phyloP scores from a whole-genome alignment of 257 asterid species.

The Pogostemon cablin region DNA sequence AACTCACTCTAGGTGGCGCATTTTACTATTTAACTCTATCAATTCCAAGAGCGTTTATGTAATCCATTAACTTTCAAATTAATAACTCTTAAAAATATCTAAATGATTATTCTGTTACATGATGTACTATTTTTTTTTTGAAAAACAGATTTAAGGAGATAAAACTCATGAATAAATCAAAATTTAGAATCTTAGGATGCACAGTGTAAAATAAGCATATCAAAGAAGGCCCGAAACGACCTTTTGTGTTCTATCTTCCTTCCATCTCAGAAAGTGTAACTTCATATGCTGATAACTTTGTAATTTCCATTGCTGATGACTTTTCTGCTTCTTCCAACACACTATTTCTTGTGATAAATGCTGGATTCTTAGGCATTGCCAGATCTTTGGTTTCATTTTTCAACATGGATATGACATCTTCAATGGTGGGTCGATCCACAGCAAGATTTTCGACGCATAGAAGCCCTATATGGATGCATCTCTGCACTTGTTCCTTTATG shows the following conservation, averaged over 20 bases:
- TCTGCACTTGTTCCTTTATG: slow-evolving; percentile 34
- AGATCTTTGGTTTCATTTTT: slow-evolving; percentile 38
- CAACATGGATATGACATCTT: slow-evolving; percentile 52
- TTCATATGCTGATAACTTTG: slow-evolving; percentile 22
- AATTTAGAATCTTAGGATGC: no score
- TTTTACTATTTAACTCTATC: no score
- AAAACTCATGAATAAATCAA: no score
- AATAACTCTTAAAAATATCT: no score
- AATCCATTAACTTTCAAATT: no score
- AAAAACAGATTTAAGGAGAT: no score
- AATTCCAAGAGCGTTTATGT: no score
- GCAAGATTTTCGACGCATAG: slow-evolving; percentile 57
- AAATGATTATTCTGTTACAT: no score
- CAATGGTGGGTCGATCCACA: slow-evolving; percentile 49
- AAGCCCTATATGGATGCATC: slow-evolving; percentile 54
- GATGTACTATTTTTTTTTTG: no score
- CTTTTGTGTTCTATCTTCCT: slow-evolving; percentile 27
- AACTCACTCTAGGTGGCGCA: no score
- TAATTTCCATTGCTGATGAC: not conserved
- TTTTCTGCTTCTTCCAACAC: not conserved
- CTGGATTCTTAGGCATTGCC: slow-evolving; percentile 31
- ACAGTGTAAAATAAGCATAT: no score
- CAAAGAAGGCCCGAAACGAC: not conserved
- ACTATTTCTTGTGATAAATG: slow-evolving; percentile 44
- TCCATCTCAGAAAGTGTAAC: slow-evolving; percentile 40